phyloP scores from a whole-genome alignment of 768 basidiomycete species.

The Galerina marginata region DNA sequence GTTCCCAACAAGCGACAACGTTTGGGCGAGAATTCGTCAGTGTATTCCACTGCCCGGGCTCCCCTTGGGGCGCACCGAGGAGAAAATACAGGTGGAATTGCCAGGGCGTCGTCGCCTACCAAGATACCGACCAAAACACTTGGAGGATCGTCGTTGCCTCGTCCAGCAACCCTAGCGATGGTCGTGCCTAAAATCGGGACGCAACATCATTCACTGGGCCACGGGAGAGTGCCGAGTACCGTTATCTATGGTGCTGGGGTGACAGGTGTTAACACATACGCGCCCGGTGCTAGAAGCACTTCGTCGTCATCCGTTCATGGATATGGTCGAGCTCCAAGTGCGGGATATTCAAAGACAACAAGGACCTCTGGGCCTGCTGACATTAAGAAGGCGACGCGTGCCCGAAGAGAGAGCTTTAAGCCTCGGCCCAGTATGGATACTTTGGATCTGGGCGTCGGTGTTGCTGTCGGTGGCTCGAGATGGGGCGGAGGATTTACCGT shows the following conservation, averaged over 20 bases:
- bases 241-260: slow-evolving; percentile 32
- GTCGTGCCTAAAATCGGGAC: slow-evolving; percentile 55
- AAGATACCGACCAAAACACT: slow-evolving; percentile 51
- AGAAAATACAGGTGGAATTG: slow-evolving; percentile 32
- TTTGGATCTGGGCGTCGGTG: slow-evolving; percentile 32
- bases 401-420: slow-evolving; percentile 80
- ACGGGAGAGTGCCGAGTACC: slow-evolving; percentile 52
- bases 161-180: slow-evolving; percentile 48
- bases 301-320: slow-evolving; percentile 17
- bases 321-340: slow-evolving; percentile 32
- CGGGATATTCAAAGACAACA: slow-evolving; percentile 26
- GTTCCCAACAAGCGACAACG: slow-evolving; percentile 69
- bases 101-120: slow-evolving; percentile 51
- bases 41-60: slow-evolving; percentile 31
- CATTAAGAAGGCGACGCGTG: slow-evolving; percentile 56
- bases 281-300: slow-evolving; percentile 22
- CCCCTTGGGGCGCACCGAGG: slow-evolving; percentile 49
- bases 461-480: slow-evolving; percentile 31
- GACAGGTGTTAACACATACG: slow-evolving; percentile 21
- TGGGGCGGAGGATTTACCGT: slow-evolving; percentile 44
- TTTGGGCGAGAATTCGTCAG: slow-evolving; percentile 45
- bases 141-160: slow-evolving; percentile 35
- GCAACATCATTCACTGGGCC: slow-evolving; percentile 60
- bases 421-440: slow-evolving; percentile 77
- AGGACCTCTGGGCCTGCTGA: slow-evolving; percentile 25